phyloP scores from a whole-genome alignment of 1,284 basidiomycete genomes.

The Ustilago shanxiensis region DNA sequence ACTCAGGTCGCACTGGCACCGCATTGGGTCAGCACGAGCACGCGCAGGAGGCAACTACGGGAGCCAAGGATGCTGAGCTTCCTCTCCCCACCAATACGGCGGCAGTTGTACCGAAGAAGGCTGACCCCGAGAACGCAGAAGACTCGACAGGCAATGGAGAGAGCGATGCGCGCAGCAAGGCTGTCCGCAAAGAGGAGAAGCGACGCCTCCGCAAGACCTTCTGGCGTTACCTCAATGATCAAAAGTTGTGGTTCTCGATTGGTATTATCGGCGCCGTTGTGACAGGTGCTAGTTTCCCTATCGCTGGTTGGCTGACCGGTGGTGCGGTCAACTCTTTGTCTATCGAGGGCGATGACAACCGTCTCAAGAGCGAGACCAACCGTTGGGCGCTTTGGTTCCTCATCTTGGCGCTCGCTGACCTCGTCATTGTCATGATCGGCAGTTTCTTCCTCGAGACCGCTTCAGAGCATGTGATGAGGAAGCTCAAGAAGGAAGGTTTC shows the following conservation, averaged over 20 bases:
- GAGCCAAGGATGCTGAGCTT: constrained; percentile 15
- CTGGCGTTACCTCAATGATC: constrained; percentile 39
- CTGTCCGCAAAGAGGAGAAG: constrained; percentile 32
- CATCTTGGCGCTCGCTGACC: constrained; percentile 50
- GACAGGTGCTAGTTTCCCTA: constrained; percentile 70
- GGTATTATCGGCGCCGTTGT: constrained; percentile 47
- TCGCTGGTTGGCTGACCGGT: constrained; percentile 68
- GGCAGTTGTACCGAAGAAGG: constrained; percentile 3
- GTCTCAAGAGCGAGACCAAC: constrained; percentile 43
- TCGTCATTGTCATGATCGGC: constrained; percentile 52
- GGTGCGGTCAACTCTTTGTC: constrained; percentile 56
- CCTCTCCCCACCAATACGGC: constrained; percentile 28
- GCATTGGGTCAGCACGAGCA: constrained; percentile 42
- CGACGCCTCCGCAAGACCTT: constrained; percentile 38
- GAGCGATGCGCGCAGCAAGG: constrained; percentile 21
- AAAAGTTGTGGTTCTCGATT: constrained; percentile 47
- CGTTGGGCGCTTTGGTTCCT: constrained; percentile 63
- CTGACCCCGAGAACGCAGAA: constrained; percentile 9
- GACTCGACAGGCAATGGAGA: constrained; percentile 1
- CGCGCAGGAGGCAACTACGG: constrained; percentile 26
- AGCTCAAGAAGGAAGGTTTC: constrained; percentile 58
- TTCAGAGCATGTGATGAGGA: constrained; percentile 58
- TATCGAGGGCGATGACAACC: constrained; percentile 44
- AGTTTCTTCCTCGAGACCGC: constrained; percentile 64
- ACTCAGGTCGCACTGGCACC: constrained; percentile 27